Evolutionary conservation across 2,329 filamentous ascomycete genomes (phyloP), one percentile per base, ranked within the genome.

Genomic region (Beauveria sp.): DNA sequence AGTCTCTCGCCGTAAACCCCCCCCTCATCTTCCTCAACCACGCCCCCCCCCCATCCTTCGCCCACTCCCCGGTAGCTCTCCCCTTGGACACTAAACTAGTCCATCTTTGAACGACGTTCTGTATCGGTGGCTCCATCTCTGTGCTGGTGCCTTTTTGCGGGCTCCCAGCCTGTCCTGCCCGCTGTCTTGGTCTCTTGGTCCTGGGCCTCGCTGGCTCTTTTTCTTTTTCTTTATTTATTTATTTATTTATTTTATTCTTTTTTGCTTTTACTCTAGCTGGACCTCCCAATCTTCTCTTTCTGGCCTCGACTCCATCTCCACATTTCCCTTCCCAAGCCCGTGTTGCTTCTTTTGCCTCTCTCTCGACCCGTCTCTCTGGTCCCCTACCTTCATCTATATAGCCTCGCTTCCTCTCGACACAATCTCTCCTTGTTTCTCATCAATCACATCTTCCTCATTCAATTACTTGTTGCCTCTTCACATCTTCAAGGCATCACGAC

Each of bases 271-370:
- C 54, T 31, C 31, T 22, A 52, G 46, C 48, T 60, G n/a, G 28
- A n/a, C 49, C 38, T 49, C 50, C 28, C 16, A 40, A 53, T 46
- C 38, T 59, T 61, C 42, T 55, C 51, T 31, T 55, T 46, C 34
- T 54, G 50, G 59, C 59, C 59, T 61, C 50, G 59, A 61, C 59
- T 55, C 20, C 59, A 40, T 49, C 50, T 55, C 59, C 59, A 61
- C 59, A 54, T 40, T 54, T 61, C 28, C 50, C 20, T 48, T 28
- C 50, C 59, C 28, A 48, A 26, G 28, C 14, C 51, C 50, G 49
- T 55, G 42, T 61, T 61, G 59, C 51, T 55, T 61, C 59, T 54
- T 61, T 26, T 52, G 49, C 49, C 58, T 50, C 57, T 48, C 51
- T 26, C 10, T 51, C 59, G 58, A 53, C 48, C 49, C 58, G 49